Evolutionary conservation across 2,329 filamentous ascomycete genomes (phyloP).

Genomic region (Fusarium sp.): DNA sequence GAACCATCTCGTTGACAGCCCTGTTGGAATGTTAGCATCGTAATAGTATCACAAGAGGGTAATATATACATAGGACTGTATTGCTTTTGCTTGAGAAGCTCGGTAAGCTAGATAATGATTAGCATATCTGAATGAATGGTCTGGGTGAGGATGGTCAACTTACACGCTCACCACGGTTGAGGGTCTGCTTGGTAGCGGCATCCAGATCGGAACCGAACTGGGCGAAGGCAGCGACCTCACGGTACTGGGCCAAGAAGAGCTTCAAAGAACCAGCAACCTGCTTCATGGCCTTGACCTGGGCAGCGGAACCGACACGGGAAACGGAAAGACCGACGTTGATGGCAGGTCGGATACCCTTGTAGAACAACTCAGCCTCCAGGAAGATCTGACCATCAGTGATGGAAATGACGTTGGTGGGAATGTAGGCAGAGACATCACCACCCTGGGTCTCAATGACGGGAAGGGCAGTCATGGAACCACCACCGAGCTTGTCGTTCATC

Average conservation of each 20-base stretch:
- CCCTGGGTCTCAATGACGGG: slow-evolving; percentile 99
- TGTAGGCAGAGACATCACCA: slow-evolving; percentile 99
- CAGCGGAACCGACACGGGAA: slow-evolving; percentile 99
- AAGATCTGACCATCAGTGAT: slow-evolving; percentile 99
- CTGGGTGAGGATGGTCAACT: slow-evolving; percentile 54
- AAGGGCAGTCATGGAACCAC: slow-evolving; percentile 96
- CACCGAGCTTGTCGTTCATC: slow-evolving; percentile 95
- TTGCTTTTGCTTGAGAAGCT: slow-evolving; percentile 99
- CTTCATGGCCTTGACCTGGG: slow-evolving; percentile 99
- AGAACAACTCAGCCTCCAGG: slow-evolving; percentile 99
- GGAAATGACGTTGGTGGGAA: slow-evolving; percentile 99
- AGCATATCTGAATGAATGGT: slow-evolving; percentile 23
- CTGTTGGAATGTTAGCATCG: background rate
- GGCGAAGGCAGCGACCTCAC: slow-evolving; percentile 99
- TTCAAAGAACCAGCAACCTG: slow-evolving; percentile 99
- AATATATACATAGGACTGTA: slow-evolving; percentile 83
- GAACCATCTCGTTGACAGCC: slow-evolving; percentile 99
- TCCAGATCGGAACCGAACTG: slow-evolving; percentile 99
- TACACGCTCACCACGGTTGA: slow-evolving; percentile 97
- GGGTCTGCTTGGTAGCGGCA: slow-evolving; percentile 98
- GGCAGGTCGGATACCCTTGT: slow-evolving; percentile 99
- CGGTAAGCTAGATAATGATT: slow-evolving; percentile 74
- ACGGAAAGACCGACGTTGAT: slow-evolving; percentile 99
- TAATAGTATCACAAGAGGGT: background rate
- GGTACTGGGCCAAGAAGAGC: slow-evolving; percentile 99